A percentile compares a stretch with the other conserved stretches of the same genome.
Conservation (phyloP, 2,329 filamentous ascomycete genomes). For the Alternaria consortialis region DNA sequence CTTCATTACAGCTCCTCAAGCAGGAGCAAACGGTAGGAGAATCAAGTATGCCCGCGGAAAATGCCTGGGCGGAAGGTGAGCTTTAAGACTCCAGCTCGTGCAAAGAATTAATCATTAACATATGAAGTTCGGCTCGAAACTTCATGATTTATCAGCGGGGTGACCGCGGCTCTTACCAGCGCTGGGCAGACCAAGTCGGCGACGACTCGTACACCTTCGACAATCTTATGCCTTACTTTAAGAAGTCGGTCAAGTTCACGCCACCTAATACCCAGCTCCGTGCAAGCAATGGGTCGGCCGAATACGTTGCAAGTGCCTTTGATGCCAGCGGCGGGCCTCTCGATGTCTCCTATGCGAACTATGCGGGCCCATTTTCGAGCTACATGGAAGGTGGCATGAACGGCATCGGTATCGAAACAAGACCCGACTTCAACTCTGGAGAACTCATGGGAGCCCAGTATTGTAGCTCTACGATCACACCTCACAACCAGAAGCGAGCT, state of each 20-base stretch:
- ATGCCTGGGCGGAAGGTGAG: slow-evolving; percentile 37
- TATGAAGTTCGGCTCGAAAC: slow-evolving; percentile 28
- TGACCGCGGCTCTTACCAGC: slow-evolving; percentile 26
- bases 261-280: slow-evolving; percentile 28
- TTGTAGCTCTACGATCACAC: slow-evolving; percentile 38
- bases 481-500: slow-evolving; percentile 18
- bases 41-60: slow-evolving; percentile 44
- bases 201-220: slow-evolving; percentile 44
- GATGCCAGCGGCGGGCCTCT: slow-evolving; percentile 20
- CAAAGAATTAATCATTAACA: not conserved
- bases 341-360: slow-evolving; percentile 31
- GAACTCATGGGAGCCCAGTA: slow-evolving; percentile 26
- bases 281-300: slow-evolving; percentile 21
- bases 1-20: slow-evolving; percentile 41
- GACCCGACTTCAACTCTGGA: slow-evolving; percentile 30
- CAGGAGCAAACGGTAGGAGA: slow-evolving; percentile 21
- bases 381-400: slow-evolving; percentile 26
- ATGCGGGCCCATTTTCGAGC: slow-evolving; percentile 25
- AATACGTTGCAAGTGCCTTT: slow-evolving; percentile 23
- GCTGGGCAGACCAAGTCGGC: slow-evolving; percentile 41
- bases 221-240: slow-evolving; percentile 38
- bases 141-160: slow-evolving; percentile 36
- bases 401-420: slow-evolving; percentile 22
- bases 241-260: slow-evolving; percentile 42
- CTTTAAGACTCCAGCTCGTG: not conserved